Evolutionary conservation across 2,329 filamentous ascomycete species (phyloP), one percentile per base, ranked within the genome.

Genomic region (Berkeleyomyces basicola): DNA sequence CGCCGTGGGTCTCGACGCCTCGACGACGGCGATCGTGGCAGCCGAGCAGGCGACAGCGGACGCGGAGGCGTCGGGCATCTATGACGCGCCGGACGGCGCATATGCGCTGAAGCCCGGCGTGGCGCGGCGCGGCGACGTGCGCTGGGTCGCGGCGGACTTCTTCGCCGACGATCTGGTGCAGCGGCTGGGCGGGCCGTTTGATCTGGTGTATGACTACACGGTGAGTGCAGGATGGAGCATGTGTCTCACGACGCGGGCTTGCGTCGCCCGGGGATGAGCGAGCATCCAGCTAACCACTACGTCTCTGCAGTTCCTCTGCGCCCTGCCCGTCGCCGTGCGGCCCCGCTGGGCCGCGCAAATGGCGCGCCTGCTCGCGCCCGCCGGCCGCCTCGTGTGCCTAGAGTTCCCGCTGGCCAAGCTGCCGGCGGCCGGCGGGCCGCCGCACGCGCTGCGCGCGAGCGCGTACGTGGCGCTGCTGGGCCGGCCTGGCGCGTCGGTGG

Each of bases 391-490:
- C 36, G 70, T 85, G 60, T 85, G 82, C 72, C 79, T 95, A 65
- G 89, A 95, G 71, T 95, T 87, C 71, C 90, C 90, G 7, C 83
- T 85, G 0, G 79, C 82, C 65, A 93, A 91, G 71, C 78, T 82
- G 49, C 79, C 85, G 7, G 76, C 76, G 9, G 77, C 79, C 7
- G 78, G 78, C 7, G 89, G 90, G 0, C 89, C 90, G 10, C 89
- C 90, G 1, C 91, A 82, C 78, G 82, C 84, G 6, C 73, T 88
- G 47, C 80, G 82, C 10, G 79, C 86, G 0, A 79, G 83, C 65
- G 80, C 87, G 37, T 93, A 95, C 71, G 75, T 83, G 68, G 84
- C 83, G 66, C 83, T 92, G 67, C 77, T 95, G 49, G 79, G 78
- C 61, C 78, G 80, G 58, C 89, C 89, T 0, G 88, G 88, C 1